Base-by-base conservation (phyloP, 2,329 filamentous ascomycete genomes). In the Fusarium hainanense region DNA sequence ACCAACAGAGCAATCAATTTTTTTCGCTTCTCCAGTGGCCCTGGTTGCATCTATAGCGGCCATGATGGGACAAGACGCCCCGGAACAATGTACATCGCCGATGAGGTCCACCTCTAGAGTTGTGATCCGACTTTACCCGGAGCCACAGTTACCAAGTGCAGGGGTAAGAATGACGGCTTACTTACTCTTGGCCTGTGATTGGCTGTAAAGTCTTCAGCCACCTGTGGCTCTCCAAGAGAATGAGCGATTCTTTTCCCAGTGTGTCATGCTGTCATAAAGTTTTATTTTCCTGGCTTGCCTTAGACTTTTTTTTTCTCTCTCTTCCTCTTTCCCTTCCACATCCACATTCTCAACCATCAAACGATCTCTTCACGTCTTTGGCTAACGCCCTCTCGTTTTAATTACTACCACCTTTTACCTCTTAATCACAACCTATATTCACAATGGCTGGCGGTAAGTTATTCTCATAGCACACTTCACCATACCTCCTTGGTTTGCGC, bases 371-470 rank as follows among this genome's bases (percentile, higher is more conserved):
- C 42, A 52, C 48, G 54, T 66, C 58, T 55, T 62, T 63, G 69
- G 56, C 67, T 66, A 56, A 72, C 58, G 69, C 66, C 67, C 67
- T 68, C 54, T 55, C 27, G 63, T 68, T 57, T 49, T 41, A 44
- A 65, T 56, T 55, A 68, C 68, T 54, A 58, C 71, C 46, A 66
- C 59, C 25, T 65, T 47, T 58, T 51, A 58, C 63, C 49, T 58
- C 23, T 59, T 73, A 71, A 73, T 66, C 56, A 63, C 49, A 66
- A 70, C 56, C 68, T 62, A 69, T 62, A 70, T 62, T 71, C 78
- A 83, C 77, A 80, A 83, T 83, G 81, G 81, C 81, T 80, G 81
- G 80, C 74, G 81, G 81, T 83, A 81, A 83, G 81, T 83, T 43
- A 56, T 47, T 34, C 46, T 41, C 25, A 27, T 23, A 44, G 30